These are phyloP conservation scores for Globisporangium alternatum DNA, from an alignment of 352 stramenopile genomes.

Conservation along the genomic window DNA sequence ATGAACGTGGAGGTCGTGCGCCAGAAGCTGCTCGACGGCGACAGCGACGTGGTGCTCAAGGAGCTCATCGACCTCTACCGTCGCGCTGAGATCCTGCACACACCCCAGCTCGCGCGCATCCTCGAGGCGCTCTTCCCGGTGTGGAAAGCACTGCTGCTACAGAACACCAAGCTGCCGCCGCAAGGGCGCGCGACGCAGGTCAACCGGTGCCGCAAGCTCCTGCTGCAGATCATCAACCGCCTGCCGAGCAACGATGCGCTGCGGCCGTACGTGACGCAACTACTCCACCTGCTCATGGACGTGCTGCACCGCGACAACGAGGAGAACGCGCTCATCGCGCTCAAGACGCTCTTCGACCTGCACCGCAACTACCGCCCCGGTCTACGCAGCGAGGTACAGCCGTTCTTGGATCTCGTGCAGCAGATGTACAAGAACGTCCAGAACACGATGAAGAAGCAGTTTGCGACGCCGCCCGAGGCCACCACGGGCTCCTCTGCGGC, in stretches of 20 bases:
- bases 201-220: constrained; percentile 90
- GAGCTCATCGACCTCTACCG: constrained; percentile 86
- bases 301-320: constrained; percentile 96
- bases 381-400: constrained; percentile 89
- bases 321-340: constrained; percentile 93
- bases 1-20: constrained; percentile 89
- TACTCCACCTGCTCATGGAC: constrained; percentile 92
- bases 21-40: constrained; percentile 81
- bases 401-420: constrained; percentile 85
- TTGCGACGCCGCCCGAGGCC: constrained; percentile 48
- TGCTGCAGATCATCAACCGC: constrained; percentile 94
- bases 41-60: constrained; percentile 70
- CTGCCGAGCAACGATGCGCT: constrained; percentile 94
- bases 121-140: constrained; percentile 90
- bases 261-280: constrained; percentile 90
- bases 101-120: constrained; percentile 88
- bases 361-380: constrained; percentile 94
- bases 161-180: constrained; percentile 69
- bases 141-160: constrained; percentile 87
- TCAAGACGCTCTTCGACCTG: constrained; percentile 96
- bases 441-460: constrained; percentile 83
- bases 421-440: constrained; percentile 90
- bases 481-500: not conserved
- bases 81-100: constrained; percentile 87
- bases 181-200: constrained; percentile 71